Evolutionary conservation across 768 basidiomycete species (phyloP).

Genomic region (Peribolospora kevripleyi): DNA sequence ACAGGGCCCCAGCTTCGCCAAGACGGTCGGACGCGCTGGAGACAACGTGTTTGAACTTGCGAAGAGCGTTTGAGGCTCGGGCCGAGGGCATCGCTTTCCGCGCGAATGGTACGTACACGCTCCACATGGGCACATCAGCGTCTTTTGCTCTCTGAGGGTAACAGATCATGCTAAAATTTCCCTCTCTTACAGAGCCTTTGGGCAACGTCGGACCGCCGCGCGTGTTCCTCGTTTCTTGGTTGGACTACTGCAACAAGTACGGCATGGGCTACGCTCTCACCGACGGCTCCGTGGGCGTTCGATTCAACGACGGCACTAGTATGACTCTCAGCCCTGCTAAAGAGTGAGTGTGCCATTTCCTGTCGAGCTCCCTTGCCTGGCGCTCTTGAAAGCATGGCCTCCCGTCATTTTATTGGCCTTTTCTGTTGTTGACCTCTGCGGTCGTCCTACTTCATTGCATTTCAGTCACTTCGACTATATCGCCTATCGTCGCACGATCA

Average conservation of each 20-base stretch:
- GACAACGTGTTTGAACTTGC: no score
- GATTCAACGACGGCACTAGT: slow-evolving; percentile 87
- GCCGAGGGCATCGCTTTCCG: no score
- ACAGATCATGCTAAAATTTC: not conserved
- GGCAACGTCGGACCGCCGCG: slow-evolving; percentile 13
- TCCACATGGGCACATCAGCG: not conserved
- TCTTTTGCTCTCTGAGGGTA: not conserved
- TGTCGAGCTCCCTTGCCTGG: not conserved
- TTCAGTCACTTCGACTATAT: slow-evolving; percentile 72
- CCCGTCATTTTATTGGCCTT: not conserved
- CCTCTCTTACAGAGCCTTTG: not conserved
- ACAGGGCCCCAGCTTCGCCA: no score
- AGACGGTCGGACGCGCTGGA: no score
- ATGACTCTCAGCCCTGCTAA: slow-evolving; percentile 66
- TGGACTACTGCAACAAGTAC: slow-evolving; percentile 97
- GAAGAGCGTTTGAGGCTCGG: no score
- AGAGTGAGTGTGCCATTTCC: slow-evolving; percentile 30
- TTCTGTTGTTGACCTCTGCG: not conserved
- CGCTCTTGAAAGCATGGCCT: not conserved
- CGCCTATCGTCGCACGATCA: slow-evolving; percentile 26
- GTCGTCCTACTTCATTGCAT: not conserved
- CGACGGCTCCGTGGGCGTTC: slow-evolving; percentile 78
- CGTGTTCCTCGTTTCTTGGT: slow-evolving; percentile 94
- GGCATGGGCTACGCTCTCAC: slow-evolving; percentile 98
- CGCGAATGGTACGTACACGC: slow-evolving; percentile 12